Evolutionary conservation across 768 basidiomycete genomes (phyloP), one percentile per base, ranked within the genome.

Genomic region (Podaxis sp.): DNA sequence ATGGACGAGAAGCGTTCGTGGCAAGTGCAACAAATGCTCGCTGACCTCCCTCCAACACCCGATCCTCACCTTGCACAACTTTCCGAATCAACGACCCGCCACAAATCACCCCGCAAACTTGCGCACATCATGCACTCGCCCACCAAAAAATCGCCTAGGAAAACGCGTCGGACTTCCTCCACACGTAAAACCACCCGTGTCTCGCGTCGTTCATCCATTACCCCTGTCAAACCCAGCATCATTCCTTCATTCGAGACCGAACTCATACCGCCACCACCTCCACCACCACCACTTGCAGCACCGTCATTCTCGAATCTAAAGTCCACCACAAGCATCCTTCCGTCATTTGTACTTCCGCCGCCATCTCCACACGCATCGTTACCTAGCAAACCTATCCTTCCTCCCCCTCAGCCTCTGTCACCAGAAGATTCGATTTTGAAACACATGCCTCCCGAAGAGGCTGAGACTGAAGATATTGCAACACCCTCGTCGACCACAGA

Each of bases 341-440:
- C 84, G 9, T 83, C 88, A 13, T 93, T 93, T 64, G 86, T 90
- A 1, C 82, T 93, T 3, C 92, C 92, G 13, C 90, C 90, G 1
- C 90, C 88, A 2, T 90, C 90, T 7, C 91, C 90, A 13, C 80
- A 82, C 22, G 82, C 90, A 1, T 84, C 87, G 1, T 72, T 91
- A 28, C 87, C 86, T 5, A 80, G 82, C 0, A 77, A 80, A 40
- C 78, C 82, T 19, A 74, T 79, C 2, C 74, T 82, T 0, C 75
- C 77, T 7, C 61, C 53, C 22, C 48, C 19, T 39, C 54, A 15
- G 15, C 67, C 69, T 38, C 46, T 63, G n/a, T 24, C 67, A 24
- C 52, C 64, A 51, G 53, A 40, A 55, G 55, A 66, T 36, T 46
- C 44, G 19, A 46, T 46, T n/a, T 19, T 46, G 17, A 46, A 19